phyloP scores from a whole-genome alignment of 352 stramenopile species.

The Plasmopara halstedii region DNA sequence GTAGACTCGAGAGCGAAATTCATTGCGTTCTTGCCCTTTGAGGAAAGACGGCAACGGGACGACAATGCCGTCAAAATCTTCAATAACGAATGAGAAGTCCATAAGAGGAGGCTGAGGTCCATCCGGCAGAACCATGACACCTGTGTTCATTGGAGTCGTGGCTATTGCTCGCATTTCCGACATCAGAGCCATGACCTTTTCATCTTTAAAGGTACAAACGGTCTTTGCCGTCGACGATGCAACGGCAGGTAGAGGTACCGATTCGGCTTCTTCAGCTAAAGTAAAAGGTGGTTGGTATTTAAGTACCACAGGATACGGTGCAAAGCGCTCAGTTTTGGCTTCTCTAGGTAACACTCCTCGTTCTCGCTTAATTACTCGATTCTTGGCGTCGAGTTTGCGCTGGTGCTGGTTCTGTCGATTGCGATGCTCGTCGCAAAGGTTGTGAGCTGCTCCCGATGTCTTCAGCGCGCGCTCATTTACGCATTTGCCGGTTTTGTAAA shows the following conservation, averaged over 20 bases:
- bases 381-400: constrained; percentile 83
- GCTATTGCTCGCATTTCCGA: background rate
- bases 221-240: background rate
- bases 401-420: constrained; percentile 81
- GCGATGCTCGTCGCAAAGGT: constrained; percentile 80
- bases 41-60: constrained; percentile 72
- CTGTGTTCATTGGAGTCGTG: constrained; percentile 7
- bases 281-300: constrained; percentile 1
- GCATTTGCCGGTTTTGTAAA: constrained; percentile 87
- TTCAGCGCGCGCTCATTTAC: constrained; percentile 81
- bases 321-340: constrained; percentile 10
- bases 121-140: constrained; percentile 38
- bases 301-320: constrained; percentile 14
- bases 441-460: constrained; percentile 72
- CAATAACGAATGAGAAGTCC: constrained; percentile 42
- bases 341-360: constrained; percentile 17
- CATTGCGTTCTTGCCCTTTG: constrained; percentile 56
- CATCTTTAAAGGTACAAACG: background rate
- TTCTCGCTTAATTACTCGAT: constrained; percentile 60
- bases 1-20: constrained; percentile 73
- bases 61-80: constrained; percentile 76
- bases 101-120: constrained; percentile 48
- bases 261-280: constrained; percentile 6
- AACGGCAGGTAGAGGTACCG: background rate
- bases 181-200: constrained; percentile 2